Percentiles rank a stretch among this genome's conserved stretches.
phyloP scores from a whole-genome alignment of 805 yeast species.

The Debaryomyces maramus region DNA sequence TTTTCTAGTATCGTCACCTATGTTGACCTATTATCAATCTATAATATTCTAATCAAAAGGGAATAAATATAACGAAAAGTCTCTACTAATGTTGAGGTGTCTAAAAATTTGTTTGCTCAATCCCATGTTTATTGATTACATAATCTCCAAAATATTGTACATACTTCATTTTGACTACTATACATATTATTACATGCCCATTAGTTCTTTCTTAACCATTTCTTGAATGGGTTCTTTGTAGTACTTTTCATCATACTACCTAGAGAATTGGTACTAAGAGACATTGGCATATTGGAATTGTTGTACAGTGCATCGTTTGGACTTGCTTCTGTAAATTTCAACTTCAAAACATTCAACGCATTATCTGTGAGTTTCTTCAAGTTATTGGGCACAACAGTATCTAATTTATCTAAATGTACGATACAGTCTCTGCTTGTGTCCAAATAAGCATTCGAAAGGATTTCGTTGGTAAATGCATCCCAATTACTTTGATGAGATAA shows the following conservation, averaged over 20 bases:
- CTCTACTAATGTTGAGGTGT: constrained; percentile 1
- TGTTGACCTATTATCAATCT: no score
- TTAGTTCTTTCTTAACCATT: constrained; percentile 33
- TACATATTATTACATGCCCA: neutral
- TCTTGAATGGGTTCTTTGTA: constrained; percentile 40
- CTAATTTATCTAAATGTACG: constrained; percentile 28
- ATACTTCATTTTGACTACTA: neutral
- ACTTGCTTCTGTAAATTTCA: constrained; percentile 27
- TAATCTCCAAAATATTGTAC: no score
- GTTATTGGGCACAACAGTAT: constrained; percentile 18
- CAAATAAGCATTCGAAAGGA: constrained; percentile 29
- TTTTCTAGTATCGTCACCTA: constrained; percentile 6
- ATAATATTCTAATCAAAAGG: no score
- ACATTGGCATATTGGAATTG: constrained; percentile 9
- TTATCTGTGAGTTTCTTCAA: constrained; percentile 33
- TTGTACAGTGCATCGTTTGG: neutral
- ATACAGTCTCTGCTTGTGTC: constrained; percentile 33
- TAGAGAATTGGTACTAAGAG: constrained; percentile 25
- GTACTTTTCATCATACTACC: constrained; percentile 21
- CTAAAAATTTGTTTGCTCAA: constrained; percentile 1
- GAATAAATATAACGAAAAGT: no score
- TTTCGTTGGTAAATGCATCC: constrained; percentile 35
- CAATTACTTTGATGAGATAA: constrained; percentile 28
- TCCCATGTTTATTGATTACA: neutral
- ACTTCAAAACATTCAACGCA: constrained; percentile 30